A percentile compares a stretch with the other conserved stretches of the same genome.
These are phyloP conservation scores for Ilex aquifolium DNA, from an alignment of 257 asterid genomes.

Conservation along the genomic window DNA sequence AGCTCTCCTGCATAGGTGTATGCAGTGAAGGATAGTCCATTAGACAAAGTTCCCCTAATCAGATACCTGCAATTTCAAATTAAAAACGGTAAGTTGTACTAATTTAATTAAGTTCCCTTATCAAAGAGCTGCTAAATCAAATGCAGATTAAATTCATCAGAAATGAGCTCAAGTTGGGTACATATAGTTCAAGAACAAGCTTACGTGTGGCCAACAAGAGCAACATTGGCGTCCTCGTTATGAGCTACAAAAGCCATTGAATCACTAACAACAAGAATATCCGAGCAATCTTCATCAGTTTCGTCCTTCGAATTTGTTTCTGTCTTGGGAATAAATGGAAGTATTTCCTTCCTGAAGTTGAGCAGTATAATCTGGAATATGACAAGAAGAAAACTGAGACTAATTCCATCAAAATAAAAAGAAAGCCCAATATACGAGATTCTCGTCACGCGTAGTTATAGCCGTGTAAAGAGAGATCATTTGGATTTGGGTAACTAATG, in stretches of 20 bases:
- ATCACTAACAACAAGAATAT: slow-evolving; percentile 61
- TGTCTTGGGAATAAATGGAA: slow-evolving; percentile 46
- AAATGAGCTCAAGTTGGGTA: neutral
- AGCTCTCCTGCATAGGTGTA: slow-evolving; percentile 97
- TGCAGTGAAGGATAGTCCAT: slow-evolving; percentile 64
- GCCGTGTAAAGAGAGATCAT: too few species aligned
- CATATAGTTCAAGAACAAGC: slow-evolving; percentile 1
- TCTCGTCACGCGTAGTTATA: too few species aligned
- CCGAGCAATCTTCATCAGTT: slow-evolving; percentile 54
- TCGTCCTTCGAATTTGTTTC: slow-evolving; percentile 13
- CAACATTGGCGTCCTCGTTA: slow-evolving; percentile 89
- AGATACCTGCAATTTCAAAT: slow-evolving; percentile 41
- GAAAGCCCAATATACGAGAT: too few species aligned
- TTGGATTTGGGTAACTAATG: too few species aligned
- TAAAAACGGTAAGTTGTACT: neutral
- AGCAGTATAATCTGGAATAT: slow-evolving; percentile 59
- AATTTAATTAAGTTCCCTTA: too few species aligned
- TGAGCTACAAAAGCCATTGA: slow-evolving; percentile 84
- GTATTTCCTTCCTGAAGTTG: slow-evolving; percentile 82
- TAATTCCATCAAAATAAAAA: too few species aligned
- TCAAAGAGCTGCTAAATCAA: too few species aligned
- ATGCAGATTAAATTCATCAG: neutral
- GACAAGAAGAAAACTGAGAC: neutral
- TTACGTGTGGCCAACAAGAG: slow-evolving; percentile 78
- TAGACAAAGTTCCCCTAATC: slow-evolving; percentile 43